phyloP scores from a whole-genome alignment of 441 rosid genomes.

The Euphorbia corollata region DNA sequence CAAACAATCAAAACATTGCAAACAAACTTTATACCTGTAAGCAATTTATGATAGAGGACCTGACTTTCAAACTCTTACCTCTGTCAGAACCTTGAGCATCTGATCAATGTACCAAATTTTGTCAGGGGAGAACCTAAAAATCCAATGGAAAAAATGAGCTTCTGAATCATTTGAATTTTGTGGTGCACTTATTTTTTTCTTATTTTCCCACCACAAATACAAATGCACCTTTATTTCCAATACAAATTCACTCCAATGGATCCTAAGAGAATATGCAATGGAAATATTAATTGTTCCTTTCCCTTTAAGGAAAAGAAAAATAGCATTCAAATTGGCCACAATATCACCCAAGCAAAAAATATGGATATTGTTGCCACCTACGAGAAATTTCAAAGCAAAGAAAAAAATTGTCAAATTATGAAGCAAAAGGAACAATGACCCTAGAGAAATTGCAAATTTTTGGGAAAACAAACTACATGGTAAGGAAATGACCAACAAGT shows the following conservation, averaged over 20 bases:
- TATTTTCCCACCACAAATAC: neutral
- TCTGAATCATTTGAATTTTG: neutral
- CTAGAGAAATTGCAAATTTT: conserved; percentile 8
- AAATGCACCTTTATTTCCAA: neutral
- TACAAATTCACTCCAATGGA: neutral
- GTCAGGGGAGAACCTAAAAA: conserved; percentile 83
- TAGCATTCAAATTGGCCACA: neutral
- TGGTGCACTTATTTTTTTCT: neutral
- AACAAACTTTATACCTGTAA: conserved; percentile 9
- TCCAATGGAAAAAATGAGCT: conserved; percentile 13
- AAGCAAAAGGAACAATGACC: conserved; percentile 12
- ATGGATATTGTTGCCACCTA: conserved; percentile 77
- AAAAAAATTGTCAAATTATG: conserved; percentile 13
- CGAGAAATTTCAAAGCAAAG: conserved; percentile 24
- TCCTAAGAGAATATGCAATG: neutral
- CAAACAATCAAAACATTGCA: conserved; percentile 5
- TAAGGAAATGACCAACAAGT: too few species aligned
- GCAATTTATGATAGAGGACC: neutral
- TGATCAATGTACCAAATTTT: conserved; percentile 97
- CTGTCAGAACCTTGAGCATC: conserved; percentile 97
- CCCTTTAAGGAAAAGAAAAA: neutral
- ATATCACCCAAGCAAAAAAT: neutral
- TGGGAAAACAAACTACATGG: neutral
- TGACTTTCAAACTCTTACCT: conserved; percentile 52
- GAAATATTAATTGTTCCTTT: conserved; percentile 1